Evolutionary conservation across 2,329 filamentous ascomycete genomes (phyloP).

Genomic region (Aurifilum marmelostoma): DNA sequence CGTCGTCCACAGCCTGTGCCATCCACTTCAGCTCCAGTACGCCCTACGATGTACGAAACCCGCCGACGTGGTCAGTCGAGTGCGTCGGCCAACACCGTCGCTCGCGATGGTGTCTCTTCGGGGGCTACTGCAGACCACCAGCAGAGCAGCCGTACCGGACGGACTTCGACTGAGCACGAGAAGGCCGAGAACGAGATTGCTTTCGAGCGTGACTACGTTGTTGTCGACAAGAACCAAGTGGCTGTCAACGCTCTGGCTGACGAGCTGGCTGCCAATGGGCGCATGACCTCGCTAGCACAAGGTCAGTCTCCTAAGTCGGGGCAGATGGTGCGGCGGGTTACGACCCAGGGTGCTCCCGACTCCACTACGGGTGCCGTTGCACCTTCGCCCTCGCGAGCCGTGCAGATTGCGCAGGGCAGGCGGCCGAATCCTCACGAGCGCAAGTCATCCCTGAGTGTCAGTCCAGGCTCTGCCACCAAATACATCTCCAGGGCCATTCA

Average conservation of each 20-base stretch:
- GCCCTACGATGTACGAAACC: slow-evolving; percentile 43
- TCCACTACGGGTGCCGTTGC: slow-evolving; percentile 72
- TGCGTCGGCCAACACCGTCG: slow-evolving; percentile 41
- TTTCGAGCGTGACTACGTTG: slow-evolving; percentile 91
- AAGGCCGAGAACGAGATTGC: slow-evolving; percentile 83
- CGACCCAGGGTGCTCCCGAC: slow-evolving; percentile 73
- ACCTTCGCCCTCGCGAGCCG: slow-evolving; percentile 68
- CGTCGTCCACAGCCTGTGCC: slow-evolving; percentile 51
- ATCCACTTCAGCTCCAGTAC: slow-evolving; percentile 53
- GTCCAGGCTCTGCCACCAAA: slow-evolving; percentile 76
- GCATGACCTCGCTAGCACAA: slow-evolving; percentile 56
- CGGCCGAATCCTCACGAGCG: slow-evolving; percentile 68
- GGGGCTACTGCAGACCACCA: slow-evolving; percentile 13
- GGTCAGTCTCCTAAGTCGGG: slow-evolving; percentile 58
- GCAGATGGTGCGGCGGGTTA: slow-evolving; percentile 73
- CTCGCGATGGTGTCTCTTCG: slow-evolving; percentile 41
- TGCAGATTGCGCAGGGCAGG: slow-evolving; percentile 73
- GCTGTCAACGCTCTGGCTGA: slow-evolving; percentile 98
- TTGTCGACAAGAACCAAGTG: slow-evolving; percentile 92
- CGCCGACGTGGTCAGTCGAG: slow-evolving; percentile 46
- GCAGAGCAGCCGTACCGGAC: slow-evolving; percentile 15
- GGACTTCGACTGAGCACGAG: slow-evolving; percentile 58
- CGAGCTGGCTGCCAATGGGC: slow-evolving; percentile 84
- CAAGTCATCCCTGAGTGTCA: slow-evolving; percentile 74
- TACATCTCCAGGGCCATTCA: slow-evolving; percentile 95